These are phyloP conservation scores for Sophora flavescens DNA, from an alignment of 306 rosid species.

Conservation along the genomic window DNA sequence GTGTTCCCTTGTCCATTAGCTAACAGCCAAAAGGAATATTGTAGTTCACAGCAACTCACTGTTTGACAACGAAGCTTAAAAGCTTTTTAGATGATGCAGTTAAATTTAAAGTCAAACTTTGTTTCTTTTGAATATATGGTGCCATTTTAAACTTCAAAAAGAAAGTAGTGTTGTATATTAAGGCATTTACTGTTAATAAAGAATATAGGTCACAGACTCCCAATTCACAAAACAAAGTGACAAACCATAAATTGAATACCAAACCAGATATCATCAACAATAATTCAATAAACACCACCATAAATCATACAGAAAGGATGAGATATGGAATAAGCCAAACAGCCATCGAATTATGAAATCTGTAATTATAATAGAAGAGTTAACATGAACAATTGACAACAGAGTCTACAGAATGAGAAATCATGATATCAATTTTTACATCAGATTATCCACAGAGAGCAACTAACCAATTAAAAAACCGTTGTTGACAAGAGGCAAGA, in stretches of 20 bases:
- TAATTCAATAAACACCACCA: slow-evolving; percentile 6
- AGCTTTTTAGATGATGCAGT: slow-evolving; percentile 55
- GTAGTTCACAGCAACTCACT: slow-evolving; percentile 72
- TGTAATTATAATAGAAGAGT: neutral
- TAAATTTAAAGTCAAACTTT: slow-evolving; percentile 13
- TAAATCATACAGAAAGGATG: slow-evolving; percentile 7
- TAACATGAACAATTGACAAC: slow-evolving; percentile 17
- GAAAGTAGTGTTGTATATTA: neutral
- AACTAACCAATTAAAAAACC: neutral
- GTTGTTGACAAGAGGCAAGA: neutral
- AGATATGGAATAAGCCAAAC: slow-evolving; percentile 13
- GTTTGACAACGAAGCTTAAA: slow-evolving; percentile 70
- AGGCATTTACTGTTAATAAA: neutral
- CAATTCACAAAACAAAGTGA: neutral
- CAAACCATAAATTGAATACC: neutral
- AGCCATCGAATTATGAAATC: slow-evolving; percentile 16
- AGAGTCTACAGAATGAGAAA: slow-evolving; percentile 8
- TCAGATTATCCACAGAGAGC: slow-evolving; percentile 9
- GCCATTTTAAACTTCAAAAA: slow-evolving; percentile 32
- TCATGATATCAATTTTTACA: slow-evolving; percentile 14
- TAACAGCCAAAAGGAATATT: slow-evolving; percentile 55
- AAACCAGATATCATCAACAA: slow-evolving; percentile 7
- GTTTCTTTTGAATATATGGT: slow-evolving; percentile 25
- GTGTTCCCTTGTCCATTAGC: slow-evolving; percentile 85
- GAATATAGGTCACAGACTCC: neutral